phyloP scores from a whole-genome alignment of 176 grass and related monocot species.

The Oryza meyeriana region DNA sequence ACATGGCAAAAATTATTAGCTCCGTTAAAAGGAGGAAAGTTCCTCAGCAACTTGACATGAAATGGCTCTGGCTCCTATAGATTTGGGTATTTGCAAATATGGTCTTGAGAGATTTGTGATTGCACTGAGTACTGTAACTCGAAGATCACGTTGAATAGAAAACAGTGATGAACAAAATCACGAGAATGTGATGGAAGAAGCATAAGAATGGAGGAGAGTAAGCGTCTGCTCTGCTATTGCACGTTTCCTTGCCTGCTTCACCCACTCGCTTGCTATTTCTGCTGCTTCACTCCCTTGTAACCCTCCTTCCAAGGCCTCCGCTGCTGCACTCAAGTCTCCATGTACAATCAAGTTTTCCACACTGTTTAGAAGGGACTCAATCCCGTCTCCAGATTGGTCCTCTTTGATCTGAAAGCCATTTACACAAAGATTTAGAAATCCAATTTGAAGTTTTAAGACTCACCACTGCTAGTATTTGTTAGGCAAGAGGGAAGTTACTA shows the following conservation, averaged over 20 bases:
- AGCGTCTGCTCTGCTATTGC: constrained; percentile 89
- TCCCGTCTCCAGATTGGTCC: constrained; percentile 64
- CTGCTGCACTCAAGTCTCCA: constrained; percentile 78
- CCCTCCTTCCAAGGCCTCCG: constrained; percentile 69
- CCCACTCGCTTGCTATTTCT: constrained; percentile 66
- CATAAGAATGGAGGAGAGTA: constrained; percentile 79
- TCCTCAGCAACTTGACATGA: neutral
- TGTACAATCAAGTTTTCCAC: constrained; percentile 66
- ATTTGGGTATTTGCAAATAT: constrained; percentile 28
- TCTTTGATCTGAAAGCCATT: constrained; percentile 74
- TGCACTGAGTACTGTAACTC: neutral
- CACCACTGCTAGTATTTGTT: neutral
- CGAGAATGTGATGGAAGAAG: constrained; percentile 63
- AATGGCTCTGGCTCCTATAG: neutral
- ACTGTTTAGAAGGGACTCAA: constrained; percentile 74
- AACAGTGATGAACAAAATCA: constrained; percentile 23
- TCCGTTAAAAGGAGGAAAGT: constrained; percentile 24
- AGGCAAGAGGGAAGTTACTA: neutral
- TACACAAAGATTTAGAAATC: constrained; percentile 31
- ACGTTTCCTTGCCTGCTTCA: constrained; percentile 65
- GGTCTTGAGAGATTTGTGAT: constrained; percentile 13
- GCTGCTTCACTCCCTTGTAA: constrained; percentile 72
- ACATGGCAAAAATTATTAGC: constrained; percentile 45
- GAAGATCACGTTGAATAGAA: neutral
- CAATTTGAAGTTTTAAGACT: neutral